These are phyloP conservation scores for Microstroma glucosiphilum DNA, from an alignment of 1,284 basidiomycete species.

Conservation along the genomic window DNA sequence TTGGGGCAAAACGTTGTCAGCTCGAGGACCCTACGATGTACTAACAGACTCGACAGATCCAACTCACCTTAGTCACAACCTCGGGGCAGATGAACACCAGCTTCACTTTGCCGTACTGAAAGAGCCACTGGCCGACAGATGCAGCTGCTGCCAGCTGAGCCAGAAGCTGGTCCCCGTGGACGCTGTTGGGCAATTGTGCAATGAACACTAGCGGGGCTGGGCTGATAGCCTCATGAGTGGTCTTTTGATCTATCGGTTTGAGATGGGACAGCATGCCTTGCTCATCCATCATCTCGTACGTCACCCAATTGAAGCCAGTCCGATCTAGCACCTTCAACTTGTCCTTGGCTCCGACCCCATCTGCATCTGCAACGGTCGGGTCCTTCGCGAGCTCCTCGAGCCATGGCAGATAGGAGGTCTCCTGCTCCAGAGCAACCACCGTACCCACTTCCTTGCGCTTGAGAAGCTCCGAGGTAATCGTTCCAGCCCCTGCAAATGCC, in stretches of 20 bases:
- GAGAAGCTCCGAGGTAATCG: constrained; percentile 35
- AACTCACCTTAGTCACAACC: constrained; percentile 22
- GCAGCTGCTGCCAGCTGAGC: constrained; percentile 42
- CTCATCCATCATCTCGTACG: neutral
- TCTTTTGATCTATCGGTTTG: neutral
- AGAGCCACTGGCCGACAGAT: constrained; percentile 39
- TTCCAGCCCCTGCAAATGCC: constrained; percentile 45
- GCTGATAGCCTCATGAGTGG: neutral
- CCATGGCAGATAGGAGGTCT: constrained; percentile 19
- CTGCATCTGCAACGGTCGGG: constrained; percentile 12
- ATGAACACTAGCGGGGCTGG: constrained; percentile 33
- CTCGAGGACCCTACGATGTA: neutral
- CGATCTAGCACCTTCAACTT: neutral
- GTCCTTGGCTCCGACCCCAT: neutral
- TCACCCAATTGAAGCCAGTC: neutral
- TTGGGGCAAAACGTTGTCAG: neutral
- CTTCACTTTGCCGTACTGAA: constrained; percentile 35
- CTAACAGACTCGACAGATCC: neutral
- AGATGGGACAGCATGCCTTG: neutral
- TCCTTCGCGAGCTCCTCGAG: constrained; percentile 18
- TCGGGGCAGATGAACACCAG: constrained; percentile 42
- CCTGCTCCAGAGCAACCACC: constrained; percentile 40
- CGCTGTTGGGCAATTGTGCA: constrained; percentile 45
- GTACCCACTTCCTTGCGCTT: constrained; percentile 39
- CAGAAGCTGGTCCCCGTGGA: constrained; percentile 47